Conservation (phyloP, 495 filamentous ascomycete genomes). For the Lichina pygmaea region DNA sequence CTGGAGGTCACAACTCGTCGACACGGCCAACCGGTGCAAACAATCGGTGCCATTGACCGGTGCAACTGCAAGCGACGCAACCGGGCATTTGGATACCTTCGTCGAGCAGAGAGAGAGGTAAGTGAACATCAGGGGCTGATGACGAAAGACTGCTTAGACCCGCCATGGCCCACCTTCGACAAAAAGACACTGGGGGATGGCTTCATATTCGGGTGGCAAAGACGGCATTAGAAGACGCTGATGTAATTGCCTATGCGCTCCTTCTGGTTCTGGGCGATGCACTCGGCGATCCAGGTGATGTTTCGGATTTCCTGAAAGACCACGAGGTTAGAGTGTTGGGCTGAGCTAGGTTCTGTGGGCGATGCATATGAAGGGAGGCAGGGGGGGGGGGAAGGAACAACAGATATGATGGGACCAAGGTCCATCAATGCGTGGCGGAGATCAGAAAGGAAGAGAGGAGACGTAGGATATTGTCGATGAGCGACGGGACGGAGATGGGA, state of each 20-base stretch:
- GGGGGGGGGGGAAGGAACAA: background rate
- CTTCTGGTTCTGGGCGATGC: constrained; percentile 99
- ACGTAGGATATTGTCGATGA: background rate
- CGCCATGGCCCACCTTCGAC: too few species aligned
- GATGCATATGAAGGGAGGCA: background rate
- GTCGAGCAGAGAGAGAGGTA: too few species aligned
- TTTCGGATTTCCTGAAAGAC: constrained; percentile 74
- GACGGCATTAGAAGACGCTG: constrained; percentile 44
- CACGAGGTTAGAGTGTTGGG: constrained; percentile 6
- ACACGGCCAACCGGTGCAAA: too few species aligned
- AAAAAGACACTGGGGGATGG: too few species aligned
- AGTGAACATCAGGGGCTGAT: too few species aligned
- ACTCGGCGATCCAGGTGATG: constrained; percentile 98
- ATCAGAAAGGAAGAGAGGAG: background rate
- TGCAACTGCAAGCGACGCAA: too few species aligned
- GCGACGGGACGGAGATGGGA: background rate
- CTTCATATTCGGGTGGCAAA: background rate
- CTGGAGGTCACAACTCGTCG: too few species aligned
- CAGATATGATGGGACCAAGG: background rate
- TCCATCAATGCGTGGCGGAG: background rate
- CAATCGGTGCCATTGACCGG: too few species aligned
- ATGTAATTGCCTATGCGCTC: constrained; percentile 97
- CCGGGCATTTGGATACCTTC: too few species aligned
- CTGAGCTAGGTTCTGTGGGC: constrained; percentile 2
- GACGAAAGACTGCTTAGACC: too few species aligned